These are phyloP conservation scores for Sporisorium sorghi DNA, from an alignment of 1,284 basidiomycete genomes.

Conservation along the genomic window DNA sequence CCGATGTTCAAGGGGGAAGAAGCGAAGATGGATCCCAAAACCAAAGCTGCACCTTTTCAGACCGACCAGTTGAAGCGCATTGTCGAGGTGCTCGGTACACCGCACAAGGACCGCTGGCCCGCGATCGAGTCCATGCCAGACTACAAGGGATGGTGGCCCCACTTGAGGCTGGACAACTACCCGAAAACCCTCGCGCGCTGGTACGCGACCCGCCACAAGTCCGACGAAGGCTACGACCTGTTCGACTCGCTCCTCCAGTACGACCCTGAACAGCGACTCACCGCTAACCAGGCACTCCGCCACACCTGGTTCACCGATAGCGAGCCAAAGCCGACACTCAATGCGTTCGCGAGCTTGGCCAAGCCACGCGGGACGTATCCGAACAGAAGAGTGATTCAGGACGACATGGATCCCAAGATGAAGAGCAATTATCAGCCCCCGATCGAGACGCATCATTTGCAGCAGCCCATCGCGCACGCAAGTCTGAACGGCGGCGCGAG, in stretches of 20 bases:
- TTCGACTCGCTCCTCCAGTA: constrained; percentile 73
- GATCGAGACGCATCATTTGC: constrained; percentile 36
- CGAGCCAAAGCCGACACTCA: constrained; percentile 68
- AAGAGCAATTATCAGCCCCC: constrained; percentile 39
- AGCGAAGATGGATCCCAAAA: constrained; percentile 82
- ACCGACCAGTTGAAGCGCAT: constrained; percentile 91
- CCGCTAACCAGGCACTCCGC: constrained; percentile 81
- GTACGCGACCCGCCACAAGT: constrained; percentile 77
- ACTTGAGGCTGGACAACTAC: constrained; percentile 70
- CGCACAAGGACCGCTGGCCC: constrained; percentile 87
- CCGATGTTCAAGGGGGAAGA: constrained; percentile 99
- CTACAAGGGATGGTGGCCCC: constrained; percentile 77
- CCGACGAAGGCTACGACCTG: constrained; percentile 56
- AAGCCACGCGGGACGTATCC: constrained; percentile 71
- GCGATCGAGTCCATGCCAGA: constrained; percentile 82
- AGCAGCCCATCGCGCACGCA: constrained; percentile 7
- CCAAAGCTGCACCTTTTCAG: constrained; percentile 65
- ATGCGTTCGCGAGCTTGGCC: constrained; percentile 67
- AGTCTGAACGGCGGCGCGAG: constrained; percentile 21
- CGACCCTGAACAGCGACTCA: constrained; percentile 87
- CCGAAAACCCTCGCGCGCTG: constrained; percentile 79
- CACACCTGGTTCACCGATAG: constrained; percentile 76
- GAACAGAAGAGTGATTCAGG: constrained; percentile 72
- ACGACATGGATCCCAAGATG: constrained; percentile 72
- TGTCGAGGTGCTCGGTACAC: constrained; percentile 91